phyloP scores from a whole-genome alignment of 2,329 filamentous ascomycete genomes.

The Chalaropsis ovoidea region DNA sequence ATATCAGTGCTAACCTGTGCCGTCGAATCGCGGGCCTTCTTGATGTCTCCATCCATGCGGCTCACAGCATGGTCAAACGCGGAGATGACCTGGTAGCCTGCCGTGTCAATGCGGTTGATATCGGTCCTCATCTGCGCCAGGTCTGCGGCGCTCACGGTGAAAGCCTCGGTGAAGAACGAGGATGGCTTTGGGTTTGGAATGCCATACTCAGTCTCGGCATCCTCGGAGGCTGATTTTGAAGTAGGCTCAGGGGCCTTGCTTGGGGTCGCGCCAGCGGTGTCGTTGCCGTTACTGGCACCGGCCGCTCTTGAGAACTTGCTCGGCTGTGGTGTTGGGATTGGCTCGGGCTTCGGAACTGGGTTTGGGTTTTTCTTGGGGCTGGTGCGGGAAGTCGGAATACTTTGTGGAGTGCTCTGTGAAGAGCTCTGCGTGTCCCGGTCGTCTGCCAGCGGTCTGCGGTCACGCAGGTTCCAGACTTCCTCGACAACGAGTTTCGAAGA shows the following conservation, averaged over 20 bases:
- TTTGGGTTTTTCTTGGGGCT: slow-evolving; percentile 33
- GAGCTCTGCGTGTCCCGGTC: neutral
- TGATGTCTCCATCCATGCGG: slow-evolving; percentile 33
- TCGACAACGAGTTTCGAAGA: slow-evolving; percentile 4
- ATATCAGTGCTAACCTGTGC: slow-evolving; percentile 29
- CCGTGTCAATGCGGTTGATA: slow-evolving; percentile 34
- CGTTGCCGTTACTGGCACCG: neutral
- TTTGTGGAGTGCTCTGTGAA: neutral
- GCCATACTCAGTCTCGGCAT: slow-evolving; percentile 8
- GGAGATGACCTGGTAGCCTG: slow-evolving; percentile 34
- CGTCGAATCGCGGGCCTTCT: slow-evolving; percentile 31
- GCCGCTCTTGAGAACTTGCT: neutral
- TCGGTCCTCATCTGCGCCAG: slow-evolving; percentile 27
- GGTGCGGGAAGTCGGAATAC: slow-evolving; percentile 19
- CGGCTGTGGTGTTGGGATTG: slow-evolving; percentile 22
- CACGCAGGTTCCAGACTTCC: slow-evolving; percentile 8
- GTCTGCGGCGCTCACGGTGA: slow-evolving; percentile 12
- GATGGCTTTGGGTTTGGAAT: neutral
- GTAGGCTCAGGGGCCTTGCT: neutral
- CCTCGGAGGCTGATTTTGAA: neutral
- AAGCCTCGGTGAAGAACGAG: slow-evolving; percentile 8
- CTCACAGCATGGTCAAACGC: slow-evolving; percentile 33
- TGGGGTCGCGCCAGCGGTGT: neutral
- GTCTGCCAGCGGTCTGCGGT: neutral
- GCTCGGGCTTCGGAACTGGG: slow-evolving; percentile 31